Evolutionary conservation across 768 basidiomycete species (phyloP).

Genomic region (Leucocoprinus leucothites): DNA sequence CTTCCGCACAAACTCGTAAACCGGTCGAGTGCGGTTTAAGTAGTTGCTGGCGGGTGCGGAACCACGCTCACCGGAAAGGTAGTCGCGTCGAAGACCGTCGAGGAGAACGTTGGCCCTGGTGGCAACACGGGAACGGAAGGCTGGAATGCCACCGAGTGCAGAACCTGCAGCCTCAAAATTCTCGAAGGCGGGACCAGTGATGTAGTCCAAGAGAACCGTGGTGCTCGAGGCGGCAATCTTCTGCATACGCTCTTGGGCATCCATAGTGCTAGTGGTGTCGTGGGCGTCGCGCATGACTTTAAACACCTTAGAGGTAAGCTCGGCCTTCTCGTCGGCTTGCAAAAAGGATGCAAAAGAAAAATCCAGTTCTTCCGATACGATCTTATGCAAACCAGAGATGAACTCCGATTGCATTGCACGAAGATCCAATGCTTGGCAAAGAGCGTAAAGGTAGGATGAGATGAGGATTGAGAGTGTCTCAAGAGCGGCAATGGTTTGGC

Average conservation of each 20-base stretch:
- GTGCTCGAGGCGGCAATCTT: conserved; percentile 64
- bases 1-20: conserved; percentile 77
- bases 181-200: conserved; percentile 36
- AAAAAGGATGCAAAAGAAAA: conserved; percentile 40
- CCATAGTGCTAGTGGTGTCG: conserved; percentile 70
- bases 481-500: conserved; percentile 73
- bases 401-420: conserved; percentile 74
- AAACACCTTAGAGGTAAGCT: conserved; percentile 35
- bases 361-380: conserved; percentile 49
- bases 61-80: conserved; percentile 57
- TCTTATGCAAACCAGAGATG: conserved; percentile 40
- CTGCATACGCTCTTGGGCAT: conserved; percentile 65
- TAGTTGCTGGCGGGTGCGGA: conserved; percentile 62
- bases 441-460: conserved; percentile 69
- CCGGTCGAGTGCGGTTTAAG: conserved; percentile 63
- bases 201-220: conserved; percentile 61
- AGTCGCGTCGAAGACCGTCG: conserved; percentile 47
- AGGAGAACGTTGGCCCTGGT: conserved; percentile 43
- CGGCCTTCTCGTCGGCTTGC: conserved; percentile 26
- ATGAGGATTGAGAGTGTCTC: conserved; percentile 76
- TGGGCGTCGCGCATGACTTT: conserved; percentile 47
- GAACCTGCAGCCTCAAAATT: conserved; percentile 27
- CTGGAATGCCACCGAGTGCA: conserved; percentile 38
- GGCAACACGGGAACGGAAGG: conserved; percentile 55
- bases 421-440: conserved; percentile 81